These are phyloP conservation scores for Hypoxylon sp. DNA, from an alignment of 2,329 filamentous ascomycete genomes.

Conservation along the genomic window DNA sequence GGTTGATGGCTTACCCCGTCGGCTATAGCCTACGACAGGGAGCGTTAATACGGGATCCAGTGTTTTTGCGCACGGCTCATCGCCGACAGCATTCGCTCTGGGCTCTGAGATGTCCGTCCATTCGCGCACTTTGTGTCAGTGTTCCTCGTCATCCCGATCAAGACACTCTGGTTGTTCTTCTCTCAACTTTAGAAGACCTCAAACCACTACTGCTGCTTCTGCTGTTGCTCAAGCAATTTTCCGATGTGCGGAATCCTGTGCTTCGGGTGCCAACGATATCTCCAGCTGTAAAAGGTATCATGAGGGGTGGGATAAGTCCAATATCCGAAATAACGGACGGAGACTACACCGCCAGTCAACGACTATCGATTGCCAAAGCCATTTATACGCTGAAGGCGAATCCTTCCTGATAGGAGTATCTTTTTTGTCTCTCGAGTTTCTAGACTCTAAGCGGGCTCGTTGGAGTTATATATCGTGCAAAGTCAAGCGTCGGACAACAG, in stretches of 20 bases:
- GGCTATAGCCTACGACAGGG: slow-evolving; percentile 18
- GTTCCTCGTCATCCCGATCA: slow-evolving; percentile 14
- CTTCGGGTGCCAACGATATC: slow-evolving; percentile 3
- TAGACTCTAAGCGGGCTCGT: slow-evolving; percentile 2
- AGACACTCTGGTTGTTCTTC: not conserved
- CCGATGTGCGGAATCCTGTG: not conserved
- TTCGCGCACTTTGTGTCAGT: slow-evolving; percentile 10
- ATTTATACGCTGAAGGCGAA: slow-evolving; percentile 11
- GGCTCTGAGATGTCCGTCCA: slow-evolving; percentile 4
- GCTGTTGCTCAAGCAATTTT: not conserved
- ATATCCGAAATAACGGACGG: slow-evolving; percentile 18
- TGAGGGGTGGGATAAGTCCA: slow-evolving; percentile 15
- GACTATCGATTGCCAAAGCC: slow-evolving; percentile 11
- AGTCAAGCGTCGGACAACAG: slow-evolving; percentile 6
- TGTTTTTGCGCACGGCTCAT: slow-evolving; percentile 39
- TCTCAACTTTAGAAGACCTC: slow-evolving; percentile 6
- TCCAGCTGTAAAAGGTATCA: slow-evolving; percentile 17
- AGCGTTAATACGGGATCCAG: slow-evolving; percentile 24
- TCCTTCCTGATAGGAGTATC: slow-evolving; percentile 8
- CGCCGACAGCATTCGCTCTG: slow-evolving; percentile 9
- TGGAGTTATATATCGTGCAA: slow-evolving; percentile 5
- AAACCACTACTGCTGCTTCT: not conserved
- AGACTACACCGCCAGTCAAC: slow-evolving; percentile 29
- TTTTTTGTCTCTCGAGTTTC: not conserved
- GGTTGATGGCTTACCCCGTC: slow-evolving; percentile 23